phyloP scores from a whole-genome alignment of 306 rosid species.

The Adenanthera pavonina region DNA sequence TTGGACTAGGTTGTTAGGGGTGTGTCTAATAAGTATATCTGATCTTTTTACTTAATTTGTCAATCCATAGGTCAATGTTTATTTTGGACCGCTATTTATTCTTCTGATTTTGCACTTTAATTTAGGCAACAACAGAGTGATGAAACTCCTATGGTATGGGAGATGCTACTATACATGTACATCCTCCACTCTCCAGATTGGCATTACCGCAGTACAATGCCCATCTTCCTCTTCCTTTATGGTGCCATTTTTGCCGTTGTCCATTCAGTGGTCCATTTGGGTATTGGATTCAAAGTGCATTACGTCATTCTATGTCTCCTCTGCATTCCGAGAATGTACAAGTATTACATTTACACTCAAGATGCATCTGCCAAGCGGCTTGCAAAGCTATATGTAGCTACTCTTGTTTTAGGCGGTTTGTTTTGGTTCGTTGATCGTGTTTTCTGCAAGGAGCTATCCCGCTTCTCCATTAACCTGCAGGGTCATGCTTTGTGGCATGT shows the following conservation, averaged over 20 bases:
- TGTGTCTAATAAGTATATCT: conserved; percentile 7
- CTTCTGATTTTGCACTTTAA: conserved; percentile 36
- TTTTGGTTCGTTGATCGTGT: conserved; percentile 68
- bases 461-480: conserved; percentile 71
- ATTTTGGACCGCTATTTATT: conserved; percentile 44
- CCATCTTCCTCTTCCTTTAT: conserved; percentile 78
- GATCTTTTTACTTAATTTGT: conserved; percentile 1
- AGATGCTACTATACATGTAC: conserved; percentile 83
- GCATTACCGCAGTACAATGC: conserved; percentile 91
- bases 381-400: conserved; percentile 61
- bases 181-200: conserved; percentile 90
- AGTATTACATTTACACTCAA: conserved; percentile 74
- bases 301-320: conserved; percentile 69
- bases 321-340: conserved; percentile 91
- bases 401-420: conserved; percentile 67
- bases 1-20: conserved; percentile 7
- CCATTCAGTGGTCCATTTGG: conserved; percentile 65
- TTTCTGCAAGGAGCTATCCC: conserved; percentile 71
- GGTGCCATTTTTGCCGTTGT: conserved; percentile 64
- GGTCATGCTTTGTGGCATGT: conserved; percentile 92
- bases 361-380: conserved; percentile 63
- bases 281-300: conserved; percentile 75
- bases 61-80: conserved; percentile 9
- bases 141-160: conserved; percentile 96
- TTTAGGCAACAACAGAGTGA: conserved; percentile 92